Base-by-base conservation (phyloP, 164 flowering plant genomes). In the Magnolia kwangsiensis region DNA sequence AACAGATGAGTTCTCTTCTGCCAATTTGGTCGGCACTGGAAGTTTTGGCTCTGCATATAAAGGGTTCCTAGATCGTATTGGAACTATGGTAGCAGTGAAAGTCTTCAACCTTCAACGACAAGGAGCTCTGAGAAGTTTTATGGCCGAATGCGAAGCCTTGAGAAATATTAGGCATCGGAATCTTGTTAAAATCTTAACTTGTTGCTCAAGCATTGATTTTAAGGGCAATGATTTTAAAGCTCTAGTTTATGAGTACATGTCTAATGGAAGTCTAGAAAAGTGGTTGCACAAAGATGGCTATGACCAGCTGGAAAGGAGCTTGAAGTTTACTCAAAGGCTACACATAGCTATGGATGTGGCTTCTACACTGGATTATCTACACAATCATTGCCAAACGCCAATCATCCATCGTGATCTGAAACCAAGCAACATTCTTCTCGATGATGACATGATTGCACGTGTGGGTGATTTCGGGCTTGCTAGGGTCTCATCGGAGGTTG, bases 391-490 rank as follows among this genome's bases (percentile, higher is more conserved):
- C 21, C 45, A 49, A 65, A 70, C 19, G 50, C 63, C 76, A 0
- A 65, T 64, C 19, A 45, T 64, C 9, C 76, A 64, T 14, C 21
- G 76, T 37, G 61, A 74, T 65, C 29, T 74, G n/a, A 74, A 64
- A 65, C 76, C 76, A n/a, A 50, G 76, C 51, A 74, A 64, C 18
- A 10, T 74, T 20, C 71, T 74, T 63, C 23, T 73, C 5, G 69
- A 73, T 45, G 75, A 59, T 1, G 75, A 58, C 27, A 73, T 73
- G 75, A 18, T 19, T 10, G 58, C 75, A 13, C 51, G 63, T 61
- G 75, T 73, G 59, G 75, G 67, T 29, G 75, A 73, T 24, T 73
- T 73, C 63, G 75, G 75, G 9, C 29, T 73, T 8, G 75, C 75
- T 19, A 73, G 51, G 75, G 16, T 73, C 14, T 27, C 9, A 20